A percentile compares a stretch with the other conserved stretches of the same genome.
These are phyloP conservation scores for Chrysoporthe cubensis DNA, from an alignment of 2,329 filamentous ascomycete species.

Conservation along the genomic window DNA sequence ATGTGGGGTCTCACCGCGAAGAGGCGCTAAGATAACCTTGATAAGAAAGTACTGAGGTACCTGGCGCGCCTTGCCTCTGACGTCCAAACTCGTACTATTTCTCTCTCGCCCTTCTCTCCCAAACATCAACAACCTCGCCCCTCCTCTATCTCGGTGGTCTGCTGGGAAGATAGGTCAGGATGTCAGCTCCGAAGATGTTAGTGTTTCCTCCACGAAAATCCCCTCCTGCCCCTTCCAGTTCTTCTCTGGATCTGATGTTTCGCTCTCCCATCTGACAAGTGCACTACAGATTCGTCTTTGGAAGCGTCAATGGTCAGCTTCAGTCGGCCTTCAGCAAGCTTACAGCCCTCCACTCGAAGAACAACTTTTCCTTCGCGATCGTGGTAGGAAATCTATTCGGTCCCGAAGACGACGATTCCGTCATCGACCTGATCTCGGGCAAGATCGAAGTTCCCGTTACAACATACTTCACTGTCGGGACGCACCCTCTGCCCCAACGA, in stretches of 20 bases:
- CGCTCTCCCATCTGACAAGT: conserved; percentile 28
- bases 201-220: not conserved
- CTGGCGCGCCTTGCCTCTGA: not conserved
- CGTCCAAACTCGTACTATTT: not conserved
- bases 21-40: conserved; percentile 29
- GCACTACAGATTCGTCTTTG: conserved; percentile 71
- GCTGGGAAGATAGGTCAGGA: not conserved
- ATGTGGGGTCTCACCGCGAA: not conserved
- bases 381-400: conserved; percentile 83
- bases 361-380: conserved; percentile 84
- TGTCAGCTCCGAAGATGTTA: conserved; percentile 27
- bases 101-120: not conserved
- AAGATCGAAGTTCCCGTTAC: conserved; percentile 75
- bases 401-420: conserved; percentile 56
- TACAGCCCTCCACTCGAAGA: conserved; percentile 79
- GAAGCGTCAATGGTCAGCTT: conserved; percentile 80
- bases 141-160: not conserved
- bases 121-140: not conserved
- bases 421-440: conserved; percentile 72
- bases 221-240: not conserved
- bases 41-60: conserved; percentile 12
- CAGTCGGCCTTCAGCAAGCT: conserved; percentile 79
- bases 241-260: not conserved
- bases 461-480: conserved; percentile 89
- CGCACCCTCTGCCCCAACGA: conserved; percentile 67